Evolutionary conservation across 768 basidiomycete species (phyloP).

Genomic region (Boletus rubropictus): DNA sequence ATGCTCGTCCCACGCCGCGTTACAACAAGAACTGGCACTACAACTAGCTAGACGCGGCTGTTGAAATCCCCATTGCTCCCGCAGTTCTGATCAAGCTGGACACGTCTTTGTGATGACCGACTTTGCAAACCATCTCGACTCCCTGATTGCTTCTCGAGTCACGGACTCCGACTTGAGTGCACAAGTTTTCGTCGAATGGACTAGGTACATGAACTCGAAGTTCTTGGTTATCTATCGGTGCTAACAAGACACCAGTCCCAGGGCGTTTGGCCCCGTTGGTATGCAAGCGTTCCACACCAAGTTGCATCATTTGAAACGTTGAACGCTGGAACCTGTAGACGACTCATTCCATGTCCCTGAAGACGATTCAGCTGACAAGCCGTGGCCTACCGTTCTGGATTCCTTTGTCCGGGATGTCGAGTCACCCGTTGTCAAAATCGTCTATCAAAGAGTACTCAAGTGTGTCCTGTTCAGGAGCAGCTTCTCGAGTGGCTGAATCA

Average conservation of each 20-base stretch:
- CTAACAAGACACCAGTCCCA: conserved; percentile 18
- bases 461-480: conserved; percentile 3
- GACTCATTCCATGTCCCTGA: conserved; percentile 3
- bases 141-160: conserved; percentile 14
- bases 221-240: conserved; percentile 4
- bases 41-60: neutral
- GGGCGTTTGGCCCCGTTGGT: conserved; percentile 14
- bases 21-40: neutral
- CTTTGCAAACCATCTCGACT: conserved; percentile 22
- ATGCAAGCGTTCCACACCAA: neutral
- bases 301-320: neutral
- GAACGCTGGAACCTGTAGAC: conserved; percentile 15
- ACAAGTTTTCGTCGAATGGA: conserved; percentile 20
- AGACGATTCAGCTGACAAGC: conserved; percentile 13
- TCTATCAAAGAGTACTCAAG: conserved; percentile 14
- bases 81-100: neutral
- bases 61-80: neutral
- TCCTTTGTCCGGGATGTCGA: conserved; percentile 15
- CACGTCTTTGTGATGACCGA: conserved; percentile 14
- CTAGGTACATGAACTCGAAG: conserved; percentile 14
- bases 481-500: conserved; percentile 1
- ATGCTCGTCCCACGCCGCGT: conserved; percentile 4
- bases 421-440: neutral
- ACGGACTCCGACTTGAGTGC: conserved; percentile 9
- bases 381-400: conserved; percentile 32